Evolutionary conservation across 2,329 filamentous ascomycete species (phyloP).

Genomic region (Diaporthe nobilis): DNA sequence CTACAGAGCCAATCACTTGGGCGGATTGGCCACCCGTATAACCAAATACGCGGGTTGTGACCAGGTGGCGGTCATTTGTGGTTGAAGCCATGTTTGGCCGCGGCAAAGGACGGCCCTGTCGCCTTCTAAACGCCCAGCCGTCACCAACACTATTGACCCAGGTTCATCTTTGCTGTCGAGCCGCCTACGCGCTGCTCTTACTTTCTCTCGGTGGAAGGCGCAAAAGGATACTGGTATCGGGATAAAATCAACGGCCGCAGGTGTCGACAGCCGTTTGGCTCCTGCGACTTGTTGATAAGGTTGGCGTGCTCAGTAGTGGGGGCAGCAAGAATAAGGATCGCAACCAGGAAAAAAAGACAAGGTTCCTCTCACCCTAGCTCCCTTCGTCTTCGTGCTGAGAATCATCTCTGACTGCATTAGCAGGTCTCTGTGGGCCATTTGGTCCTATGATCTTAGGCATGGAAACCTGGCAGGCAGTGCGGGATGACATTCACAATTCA

Average conservation of each 20-base stretch:
- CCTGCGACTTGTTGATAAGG: conserved; percentile 11
- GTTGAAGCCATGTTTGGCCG: not conserved
- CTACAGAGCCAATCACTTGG: not conserved
- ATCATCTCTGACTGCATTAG: conserved; percentile 25
- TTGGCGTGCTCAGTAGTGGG: not conserved
- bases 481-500: conserved; percentile 4
- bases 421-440: not conserved
- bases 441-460: not conserved
- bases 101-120: too few relatives aligned
- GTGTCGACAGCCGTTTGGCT: not conserved
- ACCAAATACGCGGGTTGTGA: not conserved
- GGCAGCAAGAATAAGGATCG: not conserved
- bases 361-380: not conserved
- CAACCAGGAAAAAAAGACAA: not conserved
- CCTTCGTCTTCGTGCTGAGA: conserved; percentile 3
- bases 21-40: not conserved
- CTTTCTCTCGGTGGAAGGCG: too few relatives aligned
- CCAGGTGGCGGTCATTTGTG: not conserved
- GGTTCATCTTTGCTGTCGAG: too few relatives aligned
- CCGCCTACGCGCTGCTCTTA: not conserved
- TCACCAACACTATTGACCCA: not conserved
- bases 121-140: not conserved
- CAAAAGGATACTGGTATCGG: not conserved
- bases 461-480: conserved; percentile 7
- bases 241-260: conserved; percentile 1